Conservation (phyloP, 495 filamentous ascomycete species). For the Lichenothelia convexa region DNA sequence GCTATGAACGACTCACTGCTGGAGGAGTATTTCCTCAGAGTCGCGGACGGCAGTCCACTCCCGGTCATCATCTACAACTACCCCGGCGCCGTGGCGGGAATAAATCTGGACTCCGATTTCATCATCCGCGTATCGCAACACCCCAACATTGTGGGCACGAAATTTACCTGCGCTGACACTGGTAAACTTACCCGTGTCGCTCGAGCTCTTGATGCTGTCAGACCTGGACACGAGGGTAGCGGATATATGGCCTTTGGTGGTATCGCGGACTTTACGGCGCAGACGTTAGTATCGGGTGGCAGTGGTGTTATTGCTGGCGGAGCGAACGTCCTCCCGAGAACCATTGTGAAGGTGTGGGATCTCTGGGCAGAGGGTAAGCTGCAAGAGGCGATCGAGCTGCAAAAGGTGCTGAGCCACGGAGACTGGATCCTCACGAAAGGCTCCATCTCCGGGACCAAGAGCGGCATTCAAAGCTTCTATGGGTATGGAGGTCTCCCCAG, state of each 20-base stretch:
- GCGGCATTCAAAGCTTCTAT: constrained; percentile 48
- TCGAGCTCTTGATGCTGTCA: constrained; percentile 35
- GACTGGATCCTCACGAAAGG: constrained; percentile 82
- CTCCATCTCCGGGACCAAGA: constrained; percentile 76
- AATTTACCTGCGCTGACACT: constrained; percentile 88
- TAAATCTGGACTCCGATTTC: constrained; percentile 68
- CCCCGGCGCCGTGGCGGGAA: constrained; percentile 60
- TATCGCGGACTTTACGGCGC: constrained; percentile 78
- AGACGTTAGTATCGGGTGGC: constrained; percentile 67
- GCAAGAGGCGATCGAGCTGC: constrained; percentile 54
- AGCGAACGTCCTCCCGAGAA: constrained; percentile 65
- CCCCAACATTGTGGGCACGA: constrained; percentile 76
- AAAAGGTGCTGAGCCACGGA: constrained; percentile 60
- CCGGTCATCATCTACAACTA: constrained; percentile 91
- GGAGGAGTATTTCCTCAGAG: constrained; percentile 53
- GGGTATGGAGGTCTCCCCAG: constrained; percentile 67
- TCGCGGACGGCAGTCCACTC: constrained; percentile 66
- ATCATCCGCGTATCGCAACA: constrained; percentile 58
- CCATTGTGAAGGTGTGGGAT: constrained; percentile 52
- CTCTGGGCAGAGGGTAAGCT: constrained; percentile 54
- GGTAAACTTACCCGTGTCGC: constrained; percentile 74
- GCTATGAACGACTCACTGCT: constrained; percentile 45
- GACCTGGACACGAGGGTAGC: constrained; percentile 20
- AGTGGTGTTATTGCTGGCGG: constrained; percentile 72
- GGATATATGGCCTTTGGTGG: constrained; percentile 69